Evolutionary conservation across 2,329 filamentous ascomycete species (phyloP), one percentile per base, ranked within the genome.

Genomic region (Penicillium olsonii): DNA sequence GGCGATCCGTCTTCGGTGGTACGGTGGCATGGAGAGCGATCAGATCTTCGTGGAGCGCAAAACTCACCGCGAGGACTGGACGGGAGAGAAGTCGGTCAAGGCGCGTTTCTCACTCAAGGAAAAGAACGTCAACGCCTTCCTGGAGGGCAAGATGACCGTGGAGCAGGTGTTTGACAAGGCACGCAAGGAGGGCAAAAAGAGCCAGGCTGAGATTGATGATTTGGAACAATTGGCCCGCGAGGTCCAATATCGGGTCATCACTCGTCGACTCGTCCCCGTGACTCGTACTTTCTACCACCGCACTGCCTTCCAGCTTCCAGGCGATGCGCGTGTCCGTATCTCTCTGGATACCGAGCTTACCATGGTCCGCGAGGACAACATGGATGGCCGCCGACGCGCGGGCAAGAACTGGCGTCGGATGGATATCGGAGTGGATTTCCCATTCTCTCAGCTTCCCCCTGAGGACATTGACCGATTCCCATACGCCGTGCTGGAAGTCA

Each of bases 41-140:
- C 94, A 90, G 46, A 95, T 97, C 49, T 99, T 97, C 65, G 87
- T 99, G 19, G 94, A 99, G 77, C 84, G 94, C 55, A 99, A 99
- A 75, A 99, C 94, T 1, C 94, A 99, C 76, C 87, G 94, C 33
- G 94, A 99, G 72, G 94, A 99, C 70, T 99, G 94, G 94, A 99
- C 94, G 0, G 94, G 94, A 50, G 94, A 99, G 71, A 96, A 97
- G 75, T 97, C 92, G 2, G 94, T 99, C 74, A 99, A 99, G 77
- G 92, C 94, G 37, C 88, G 94, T 37, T 99, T 99, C 67, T 82
- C 88, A 8, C 80, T 94, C 57, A 97, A 99, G 77, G 94, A 99
- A 76, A 99, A 99, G 80, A 89, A 96, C 55, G 87, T 99, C 66
- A 97, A 97, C 66, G 82, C 90, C 12, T 99, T 92, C 69, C 77